phyloP scores from a whole-genome alignment of 768 basidiomycete genomes.

The Megacollybia marginata region DNA sequence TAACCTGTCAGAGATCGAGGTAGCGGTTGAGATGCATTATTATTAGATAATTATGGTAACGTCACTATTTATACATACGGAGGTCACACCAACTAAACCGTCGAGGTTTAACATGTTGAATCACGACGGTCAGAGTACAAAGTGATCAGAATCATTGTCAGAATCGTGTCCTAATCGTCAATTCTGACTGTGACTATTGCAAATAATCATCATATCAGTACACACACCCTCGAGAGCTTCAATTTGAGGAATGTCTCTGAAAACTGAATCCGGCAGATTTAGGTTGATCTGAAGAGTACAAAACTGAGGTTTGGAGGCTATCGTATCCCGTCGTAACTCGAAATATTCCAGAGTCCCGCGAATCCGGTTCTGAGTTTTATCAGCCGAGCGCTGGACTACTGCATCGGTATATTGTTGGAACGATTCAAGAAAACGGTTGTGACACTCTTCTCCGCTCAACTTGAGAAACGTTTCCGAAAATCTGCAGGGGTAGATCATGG shows the following conservation, averaged over 20 bases:
- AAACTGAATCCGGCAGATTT: conserved; percentile 6
- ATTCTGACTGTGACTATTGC: no score
- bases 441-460: not conserved
- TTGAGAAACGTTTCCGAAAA: conserved; percentile 4
- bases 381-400: not conserved
- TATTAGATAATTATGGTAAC: no score
- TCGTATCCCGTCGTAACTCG: conserved; percentile 5
- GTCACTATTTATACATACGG: no score
- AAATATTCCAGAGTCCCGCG: conserved; percentile 6
- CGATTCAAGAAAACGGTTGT: conserved; percentile 3
- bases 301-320: conserved; percentile 6
- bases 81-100: no score
- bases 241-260: conserved; percentile 3
- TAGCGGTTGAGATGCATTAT: no score
- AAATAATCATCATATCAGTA: conserved; percentile 7
- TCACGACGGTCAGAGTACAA: no score
- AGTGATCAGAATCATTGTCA: no score
- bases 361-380: conserved; percentile 1
- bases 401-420: conserved; percentile 2
- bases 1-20: no score
- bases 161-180: no score
- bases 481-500: not conserved
- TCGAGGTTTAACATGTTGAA: no score
- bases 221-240: conserved; percentile 3
- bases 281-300: conserved; percentile 5